Evolutionary conservation across 2,329 filamentous ascomycete species (phyloP).

Genomic region (Phymatotrichopsis omnivora): DNA sequence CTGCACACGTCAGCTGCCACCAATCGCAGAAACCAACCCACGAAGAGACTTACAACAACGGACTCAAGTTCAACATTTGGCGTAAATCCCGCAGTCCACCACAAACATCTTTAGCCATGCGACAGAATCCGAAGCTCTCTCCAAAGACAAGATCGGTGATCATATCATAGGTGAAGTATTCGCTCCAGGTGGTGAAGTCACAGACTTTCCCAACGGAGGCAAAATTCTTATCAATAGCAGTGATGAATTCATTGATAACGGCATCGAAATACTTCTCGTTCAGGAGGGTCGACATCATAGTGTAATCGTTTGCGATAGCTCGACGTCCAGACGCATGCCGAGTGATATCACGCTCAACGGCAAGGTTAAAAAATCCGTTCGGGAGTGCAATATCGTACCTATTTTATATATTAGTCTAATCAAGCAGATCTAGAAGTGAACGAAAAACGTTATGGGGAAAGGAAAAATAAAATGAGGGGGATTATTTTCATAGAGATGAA

Average conservation of each 20-base stretch:
- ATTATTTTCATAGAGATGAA: background rate
- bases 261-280: constrained; percentile 22
- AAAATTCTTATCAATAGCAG: constrained; percentile 23
- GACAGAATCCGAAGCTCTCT: constrained; percentile 23
- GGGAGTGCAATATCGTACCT: constrained; percentile 25
- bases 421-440: too few species aligned
- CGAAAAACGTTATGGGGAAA: too few species aligned
- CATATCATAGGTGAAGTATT: constrained; percentile 26
- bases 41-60: constrained; percentile 13
- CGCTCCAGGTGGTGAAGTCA: constrained; percentile 22
- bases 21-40: background rate
- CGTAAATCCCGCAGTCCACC: constrained; percentile 18
- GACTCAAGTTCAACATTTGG: constrained; percentile 21
- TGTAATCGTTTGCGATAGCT: constrained; percentile 25
- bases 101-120: constrained; percentile 15
- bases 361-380: constrained; percentile 21
- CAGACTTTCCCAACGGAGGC: constrained; percentile 21
- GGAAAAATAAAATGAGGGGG: background rate
- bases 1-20: constrained; percentile 5
- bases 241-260: constrained; percentile 18
- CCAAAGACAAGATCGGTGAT: constrained; percentile 25
- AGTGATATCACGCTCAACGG: constrained; percentile 22
- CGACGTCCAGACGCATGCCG: constrained; percentile 20
- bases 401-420: too few species aligned
- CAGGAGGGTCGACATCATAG: constrained; percentile 20